Conservation (phyloP, 2,329 filamentous ascomycete genomes). For the Fusarium agapanthi region DNA sequence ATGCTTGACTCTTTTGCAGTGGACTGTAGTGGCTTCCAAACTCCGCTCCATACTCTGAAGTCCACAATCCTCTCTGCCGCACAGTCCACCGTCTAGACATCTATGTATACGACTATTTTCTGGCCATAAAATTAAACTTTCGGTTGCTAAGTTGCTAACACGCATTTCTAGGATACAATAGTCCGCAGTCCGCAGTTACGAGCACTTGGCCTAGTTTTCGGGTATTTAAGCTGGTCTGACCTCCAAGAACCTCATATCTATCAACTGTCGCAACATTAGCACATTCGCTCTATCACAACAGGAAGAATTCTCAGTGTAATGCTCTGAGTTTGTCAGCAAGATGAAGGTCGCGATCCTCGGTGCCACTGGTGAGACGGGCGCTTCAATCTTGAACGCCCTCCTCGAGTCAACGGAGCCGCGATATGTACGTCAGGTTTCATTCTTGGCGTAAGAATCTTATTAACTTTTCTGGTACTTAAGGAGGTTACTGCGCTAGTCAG, state of each 20-base stretch:
- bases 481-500: background rate
- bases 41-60: background rate
- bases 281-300: background rate
- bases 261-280: background rate
- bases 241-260: background rate
- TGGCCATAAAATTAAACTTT: background rate
- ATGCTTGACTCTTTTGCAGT: no score
- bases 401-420: background rate
- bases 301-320: fast-evolving
- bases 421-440: background rate
- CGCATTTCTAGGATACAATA: background rate
- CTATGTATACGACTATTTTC: background rate
- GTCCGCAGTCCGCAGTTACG: background rate
- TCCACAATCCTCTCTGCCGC: background rate
- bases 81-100: background rate
- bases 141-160: background rate
- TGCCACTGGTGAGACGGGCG: background rate
- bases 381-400: background rate
- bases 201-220: background rate
- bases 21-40: background rate
- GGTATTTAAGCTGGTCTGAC: background rate
- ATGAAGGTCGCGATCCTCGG: background rate
- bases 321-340: background rate
- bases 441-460: background rate
- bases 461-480: background rate